Conservation (phyloP, 2,329 filamentous ascomycete genomes). For the Ceratocystis smalleyi region DNA sequence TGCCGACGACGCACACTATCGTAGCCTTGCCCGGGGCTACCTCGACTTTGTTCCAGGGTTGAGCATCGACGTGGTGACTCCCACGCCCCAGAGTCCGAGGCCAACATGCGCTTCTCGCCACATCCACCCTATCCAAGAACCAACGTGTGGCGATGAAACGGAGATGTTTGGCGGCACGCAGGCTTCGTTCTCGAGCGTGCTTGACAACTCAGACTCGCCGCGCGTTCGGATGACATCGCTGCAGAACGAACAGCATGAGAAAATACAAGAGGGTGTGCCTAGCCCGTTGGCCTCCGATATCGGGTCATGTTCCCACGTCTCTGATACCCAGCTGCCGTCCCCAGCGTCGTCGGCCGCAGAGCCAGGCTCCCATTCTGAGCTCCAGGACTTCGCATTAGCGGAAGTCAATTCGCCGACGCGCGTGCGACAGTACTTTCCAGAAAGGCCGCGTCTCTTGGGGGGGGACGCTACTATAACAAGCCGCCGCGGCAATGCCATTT, state of each 20-base stretch:
- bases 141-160: constrained; percentile 32
- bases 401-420: constrained; percentile 34
- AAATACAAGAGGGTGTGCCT: background rate
- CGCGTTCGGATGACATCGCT: constrained; percentile 17
- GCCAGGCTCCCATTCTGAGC: constrained; percentile 36
- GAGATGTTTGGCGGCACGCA: constrained; percentile 26
- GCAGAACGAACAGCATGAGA: background rate
- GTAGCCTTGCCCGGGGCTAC: constrained; percentile 36
- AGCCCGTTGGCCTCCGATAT: background rate
- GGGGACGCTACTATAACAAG: background rate
- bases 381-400: constrained; percentile 20
- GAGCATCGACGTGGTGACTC: background rate
- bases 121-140: constrained; percentile 34
- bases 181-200: constrained; percentile 29
- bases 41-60: constrained; percentile 30
- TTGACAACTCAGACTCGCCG: constrained; percentile 31
- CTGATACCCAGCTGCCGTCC: constrained; percentile 16
- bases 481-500: background rate
- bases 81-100: constrained; percentile 21
- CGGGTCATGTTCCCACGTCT: background rate
- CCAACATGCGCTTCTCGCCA: constrained; percentile 31
- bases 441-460: background rate
- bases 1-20: constrained; percentile 34
- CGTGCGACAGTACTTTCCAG: constrained; percentile 23
- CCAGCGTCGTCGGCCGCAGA: constrained; percentile 34